Conservation (phyloP, 2,329 filamentous ascomycete species). For the Talaromyces sp. region DNA sequence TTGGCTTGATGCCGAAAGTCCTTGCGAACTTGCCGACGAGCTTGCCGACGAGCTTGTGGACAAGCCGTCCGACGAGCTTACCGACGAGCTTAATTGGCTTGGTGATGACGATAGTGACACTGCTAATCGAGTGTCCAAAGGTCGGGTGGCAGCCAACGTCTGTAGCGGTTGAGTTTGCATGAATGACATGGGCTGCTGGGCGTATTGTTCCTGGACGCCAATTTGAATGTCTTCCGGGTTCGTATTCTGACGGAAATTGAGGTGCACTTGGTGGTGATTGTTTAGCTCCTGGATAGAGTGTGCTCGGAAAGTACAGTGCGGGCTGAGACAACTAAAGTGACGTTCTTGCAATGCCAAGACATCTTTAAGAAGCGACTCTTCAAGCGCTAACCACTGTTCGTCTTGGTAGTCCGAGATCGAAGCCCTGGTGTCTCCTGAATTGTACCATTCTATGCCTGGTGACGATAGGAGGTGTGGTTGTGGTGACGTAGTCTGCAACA, state of each 20-base stretch:
- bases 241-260: not conserved
- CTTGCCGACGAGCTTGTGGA: not conserved
- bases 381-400: not conserved
- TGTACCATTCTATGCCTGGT: not conserved
- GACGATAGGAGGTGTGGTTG: not conserved
- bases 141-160: not conserved
- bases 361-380: not conserved
- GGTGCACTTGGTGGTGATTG: not conserved
- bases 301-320: not conserved
- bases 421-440: not conserved
- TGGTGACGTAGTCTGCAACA: not conserved
- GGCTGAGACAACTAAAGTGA: not conserved
- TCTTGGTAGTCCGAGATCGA: not conserved
- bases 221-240: not conserved
- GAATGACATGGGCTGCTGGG: not conserved
- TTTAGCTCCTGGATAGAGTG: not conserved
- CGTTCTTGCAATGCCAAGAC: not conserved
- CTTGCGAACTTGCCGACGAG: not conserved
- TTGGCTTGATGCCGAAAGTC: not conserved
- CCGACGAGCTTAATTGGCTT: not conserved
- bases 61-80: not conserved
- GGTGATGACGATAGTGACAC: not conserved
- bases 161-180: not conserved
- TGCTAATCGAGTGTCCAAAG: not conserved
- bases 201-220: not conserved